Base-by-base conservation (phyloP, 2,329 filamentous ascomycete genomes). In the Stachybotrys echinatus region DNA sequence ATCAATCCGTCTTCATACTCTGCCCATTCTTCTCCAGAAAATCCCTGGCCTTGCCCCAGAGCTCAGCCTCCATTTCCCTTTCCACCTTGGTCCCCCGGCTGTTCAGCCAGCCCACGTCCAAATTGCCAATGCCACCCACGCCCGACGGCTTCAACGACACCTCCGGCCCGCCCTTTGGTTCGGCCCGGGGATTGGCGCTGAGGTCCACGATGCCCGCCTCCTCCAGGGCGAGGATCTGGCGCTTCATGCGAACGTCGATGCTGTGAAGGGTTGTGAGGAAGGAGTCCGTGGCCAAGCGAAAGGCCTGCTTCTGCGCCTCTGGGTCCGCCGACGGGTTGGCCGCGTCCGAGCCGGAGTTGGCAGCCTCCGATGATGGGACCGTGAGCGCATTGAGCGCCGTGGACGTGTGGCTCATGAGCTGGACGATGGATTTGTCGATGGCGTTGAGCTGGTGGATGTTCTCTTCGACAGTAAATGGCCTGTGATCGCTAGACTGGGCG, bases 41-140 rank as follows among this genome's bases (percentile, higher is more conserved):
- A 12, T 58, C 61, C 49, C 65, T 67, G 14, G 68, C 68, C 48
- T 67, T 69, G 6, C 53, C 76, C 83, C 92, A 87, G 42, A 95
- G 71, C 69, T 96, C 89, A 2, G 81, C 81, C 63, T 95, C 90
- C 77, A 92, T 94, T 55, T 89, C 87, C 60, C 85, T 81, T 50
- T 89, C 89, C 20, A 95, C 88, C 54, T 86, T 86, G 55, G 88
- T 87, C 53, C 88, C 89, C 50, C 89, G 80, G 60, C 89, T 92
- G 64, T 96, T 97, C 59, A 97, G 70, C 82, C 88, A 92, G 27
- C 92, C 92, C 14, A 95, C 85, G 63, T 96, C 92, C 48, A 96
- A 74, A 23, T 71, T 73, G 10, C 79, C 80, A 31, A 83, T 78
- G 58, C 74, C 75, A 20, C 75, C 81, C 50, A 74, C 69, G 38